Percentiles rank a stretch among this genome's conserved stretches.
These are phyloP conservation scores for Nicotiana otophora DNA, from an alignment of 257 asterid genomes.

Conservation along the genomic window DNA sequence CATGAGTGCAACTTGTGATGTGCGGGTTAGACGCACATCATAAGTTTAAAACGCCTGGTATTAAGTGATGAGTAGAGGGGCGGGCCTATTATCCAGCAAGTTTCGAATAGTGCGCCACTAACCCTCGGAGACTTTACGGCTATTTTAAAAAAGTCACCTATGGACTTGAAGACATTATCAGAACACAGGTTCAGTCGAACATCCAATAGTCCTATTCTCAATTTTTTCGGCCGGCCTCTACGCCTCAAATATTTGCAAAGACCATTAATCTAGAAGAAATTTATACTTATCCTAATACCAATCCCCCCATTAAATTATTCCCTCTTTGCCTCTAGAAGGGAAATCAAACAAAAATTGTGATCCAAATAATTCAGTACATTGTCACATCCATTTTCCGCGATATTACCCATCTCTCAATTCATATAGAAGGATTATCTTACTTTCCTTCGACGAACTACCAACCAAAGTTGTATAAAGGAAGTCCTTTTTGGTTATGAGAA, in stretches of 20 bases:
- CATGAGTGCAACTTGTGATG: too few relatives aligned
- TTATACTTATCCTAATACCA: background rate
- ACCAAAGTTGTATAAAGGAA: background rate
- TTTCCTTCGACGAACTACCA: background rate
- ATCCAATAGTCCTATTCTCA: background rate
- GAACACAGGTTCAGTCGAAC: too few relatives aligned
- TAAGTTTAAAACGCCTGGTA: too few relatives aligned
- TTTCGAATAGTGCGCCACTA: too few relatives aligned
- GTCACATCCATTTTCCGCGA: background rate
- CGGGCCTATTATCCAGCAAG: too few relatives aligned
- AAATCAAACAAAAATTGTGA: background rate
- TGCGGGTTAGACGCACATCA: too few relatives aligned
- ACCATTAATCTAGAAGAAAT: background rate
- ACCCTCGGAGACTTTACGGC: too few relatives aligned
- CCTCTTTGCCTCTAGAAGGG: background rate
- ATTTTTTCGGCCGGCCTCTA: background rate
- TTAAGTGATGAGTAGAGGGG: too few relatives aligned
- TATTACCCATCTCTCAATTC: background rate
- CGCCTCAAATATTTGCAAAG: background rate
- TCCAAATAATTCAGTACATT: background rate
- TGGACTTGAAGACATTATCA: too few relatives aligned
- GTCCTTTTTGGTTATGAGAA: background rate
- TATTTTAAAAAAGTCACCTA: too few relatives aligned
- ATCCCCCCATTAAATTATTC: background rate
- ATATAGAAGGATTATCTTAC: background rate